phyloP scores from a whole-genome alignment of 2,329 filamentous ascomycete genomes.

The Aquanectria penicillioides region DNA sequence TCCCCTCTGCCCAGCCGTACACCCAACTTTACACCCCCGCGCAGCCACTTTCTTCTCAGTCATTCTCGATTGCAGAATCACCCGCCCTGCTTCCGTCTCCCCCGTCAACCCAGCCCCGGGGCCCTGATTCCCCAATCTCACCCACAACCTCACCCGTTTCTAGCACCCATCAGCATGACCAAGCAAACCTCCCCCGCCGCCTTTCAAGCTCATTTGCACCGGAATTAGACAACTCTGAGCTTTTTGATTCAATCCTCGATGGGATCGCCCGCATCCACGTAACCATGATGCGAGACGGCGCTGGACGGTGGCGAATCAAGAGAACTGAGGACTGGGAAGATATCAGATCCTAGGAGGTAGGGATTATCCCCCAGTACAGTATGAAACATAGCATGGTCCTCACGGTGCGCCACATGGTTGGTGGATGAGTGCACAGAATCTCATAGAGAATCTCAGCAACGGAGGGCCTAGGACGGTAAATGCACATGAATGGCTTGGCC shows the following conservation, averaged over 20 bases:
- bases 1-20: slow-evolving; percentile 40
- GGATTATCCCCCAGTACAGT: too few species aligned
- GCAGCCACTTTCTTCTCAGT: slow-evolving; percentile 23
- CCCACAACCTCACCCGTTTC: slow-evolving; percentile 11
- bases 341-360: slow-evolving; percentile 28
- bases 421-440: too few species aligned
- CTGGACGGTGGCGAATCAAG: slow-evolving; percentile 54
- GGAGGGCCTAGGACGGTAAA: too few species aligned
- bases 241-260: slow-evolving; percentile 49
- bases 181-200: not conserved
- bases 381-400: too few species aligned
- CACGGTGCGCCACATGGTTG: too few species aligned
- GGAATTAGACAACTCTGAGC: slow-evolving; percentile 40
- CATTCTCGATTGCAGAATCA: slow-evolving; percentile 25
- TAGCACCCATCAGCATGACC: too few species aligned
- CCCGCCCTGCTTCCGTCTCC: slow-evolving; percentile 35
- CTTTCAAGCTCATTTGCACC: not conserved
- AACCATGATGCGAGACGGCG: slow-evolving; percentile 49
- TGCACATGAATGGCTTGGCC: too few species aligned
- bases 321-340: slow-evolving; percentile 25
- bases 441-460: too few species aligned
- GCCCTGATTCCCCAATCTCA: slow-evolving; percentile 13
- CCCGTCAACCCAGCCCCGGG: slow-evolving; percentile 32
- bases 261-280: slow-evolving; percentile 49
- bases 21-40: too few species aligned